phyloP scores from a whole-genome alignment of 2,329 filamentous ascomycete genomes.

The Xylariales sp. region DNA sequence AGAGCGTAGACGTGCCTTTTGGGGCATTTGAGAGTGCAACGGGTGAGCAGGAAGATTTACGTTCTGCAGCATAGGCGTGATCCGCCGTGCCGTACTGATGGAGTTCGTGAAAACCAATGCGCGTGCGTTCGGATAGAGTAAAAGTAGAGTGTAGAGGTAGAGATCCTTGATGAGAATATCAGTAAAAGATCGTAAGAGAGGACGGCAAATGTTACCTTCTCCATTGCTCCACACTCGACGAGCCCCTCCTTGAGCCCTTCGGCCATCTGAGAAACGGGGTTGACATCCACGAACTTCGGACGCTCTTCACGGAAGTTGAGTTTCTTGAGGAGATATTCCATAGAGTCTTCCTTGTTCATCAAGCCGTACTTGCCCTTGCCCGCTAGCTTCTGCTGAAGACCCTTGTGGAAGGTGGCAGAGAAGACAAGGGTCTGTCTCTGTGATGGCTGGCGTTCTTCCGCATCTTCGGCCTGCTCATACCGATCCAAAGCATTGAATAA shows the following conservation, averaged over 20 bases:
- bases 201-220: slow-evolving; percentile 60
- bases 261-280: slow-evolving; percentile 86
- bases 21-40: slow-evolving; percentile 89
- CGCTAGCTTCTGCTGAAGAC: slow-evolving; percentile 83
- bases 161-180: slow-evolving; percentile 58
- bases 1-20: slow-evolving; percentile 90
- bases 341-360: slow-evolving; percentile 70
- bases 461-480: slow-evolving; percentile 48
- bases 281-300: slow-evolving; percentile 88
- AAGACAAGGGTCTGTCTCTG: slow-evolving; percentile 87
- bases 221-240: slow-evolving; percentile 85
- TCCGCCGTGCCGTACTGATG: slow-evolving; percentile 82
- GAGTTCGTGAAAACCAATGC: slow-evolving; percentile 94
- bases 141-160: slow-evolving; percentile 82
- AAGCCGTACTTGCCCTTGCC: slow-evolving; percentile 67
- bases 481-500: slow-evolving; percentile 79
- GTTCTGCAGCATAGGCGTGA: slow-evolving; percentile 79
- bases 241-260: slow-evolving; percentile 80
- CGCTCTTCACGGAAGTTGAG: slow-evolving; percentile 80
- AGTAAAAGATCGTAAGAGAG: background rate
- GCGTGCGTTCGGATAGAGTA: slow-evolving; percentile 75
- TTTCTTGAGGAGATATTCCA: slow-evolving; percentile 89
- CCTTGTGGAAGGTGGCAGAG: slow-evolving; percentile 91
- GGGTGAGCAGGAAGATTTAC: slow-evolving; percentile 72
- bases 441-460: slow-evolving; percentile 38